phyloP scores from a whole-genome alignment of 345 rosid genomes.

The Eucalyptus marginata region DNA sequence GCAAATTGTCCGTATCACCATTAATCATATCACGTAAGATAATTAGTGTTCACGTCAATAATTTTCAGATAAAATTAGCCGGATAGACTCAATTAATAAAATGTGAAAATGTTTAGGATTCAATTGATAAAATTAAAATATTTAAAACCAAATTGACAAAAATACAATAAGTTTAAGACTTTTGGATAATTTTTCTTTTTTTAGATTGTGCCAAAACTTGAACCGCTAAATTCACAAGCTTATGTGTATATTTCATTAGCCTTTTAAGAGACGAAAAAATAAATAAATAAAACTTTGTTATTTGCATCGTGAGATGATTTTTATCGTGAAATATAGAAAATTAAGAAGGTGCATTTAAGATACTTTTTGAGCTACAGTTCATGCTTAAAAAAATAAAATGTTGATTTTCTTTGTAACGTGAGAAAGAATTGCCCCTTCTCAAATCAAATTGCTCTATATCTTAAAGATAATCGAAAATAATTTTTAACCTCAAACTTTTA shows the following conservation, averaged over 20 bases:
- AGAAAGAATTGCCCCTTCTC: neutral
- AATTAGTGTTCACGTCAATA: rapidly evolving
- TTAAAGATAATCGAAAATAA: too few relatives aligned
- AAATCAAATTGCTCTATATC: neutral
- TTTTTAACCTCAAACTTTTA: neutral
- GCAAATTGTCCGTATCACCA: rapidly evolving
- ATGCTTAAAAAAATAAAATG: neutral
- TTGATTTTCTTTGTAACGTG: neutral
- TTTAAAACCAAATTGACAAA: rapidly evolving
- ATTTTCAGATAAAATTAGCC: rapidly evolving
- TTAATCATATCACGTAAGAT: rapidly evolving
- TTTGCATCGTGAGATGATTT: rapidly evolving
- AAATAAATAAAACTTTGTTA: too few relatives aligned
- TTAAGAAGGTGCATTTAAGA: too few relatives aligned
- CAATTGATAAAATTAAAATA: rapidly evolving
- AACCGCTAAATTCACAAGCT: too few relatives aligned
- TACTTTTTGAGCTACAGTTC: neutral
- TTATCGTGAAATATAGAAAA: too few relatives aligned
- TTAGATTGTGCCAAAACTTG: too few relatives aligned
- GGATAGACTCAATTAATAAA: too few relatives aligned
- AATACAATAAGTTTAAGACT: rapidly evolving
- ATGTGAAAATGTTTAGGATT: rapidly evolving
- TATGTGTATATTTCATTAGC: too few relatives aligned
- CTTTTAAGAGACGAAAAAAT: too few relatives aligned
- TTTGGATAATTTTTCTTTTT: too few relatives aligned